phyloP scores from a whole-genome alignment of 2,329 filamentous ascomycete genomes.

The Xylariaceae sp. region DNA sequence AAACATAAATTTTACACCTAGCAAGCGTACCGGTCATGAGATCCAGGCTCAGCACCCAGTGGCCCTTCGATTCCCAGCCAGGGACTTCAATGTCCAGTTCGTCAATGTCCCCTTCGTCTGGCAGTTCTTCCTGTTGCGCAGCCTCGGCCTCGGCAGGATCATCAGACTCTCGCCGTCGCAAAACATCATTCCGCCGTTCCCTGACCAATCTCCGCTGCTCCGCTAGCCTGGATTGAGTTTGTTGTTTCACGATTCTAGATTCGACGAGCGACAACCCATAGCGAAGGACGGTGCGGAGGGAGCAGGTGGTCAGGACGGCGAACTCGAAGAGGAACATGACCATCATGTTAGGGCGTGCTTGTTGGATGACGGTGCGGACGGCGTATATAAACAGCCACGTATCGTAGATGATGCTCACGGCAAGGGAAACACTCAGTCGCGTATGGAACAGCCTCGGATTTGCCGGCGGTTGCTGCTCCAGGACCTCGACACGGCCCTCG shows the following conservation, averaged over 20 bases:
- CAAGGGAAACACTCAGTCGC: constrained; percentile 71
- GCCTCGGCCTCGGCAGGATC: constrained; percentile 44
- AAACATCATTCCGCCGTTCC: constrained; percentile 48
- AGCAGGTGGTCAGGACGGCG: constrained; percentile 75
- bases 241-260: constrained; percentile 65
- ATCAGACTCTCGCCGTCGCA: constrained; percentile 42
- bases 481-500: constrained; percentile 84
- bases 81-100: constrained; percentile 93
- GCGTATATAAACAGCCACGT: constrained; percentile 75
- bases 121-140: constrained; percentile 45
- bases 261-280: constrained; percentile 78
- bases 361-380: constrained; percentile 73
- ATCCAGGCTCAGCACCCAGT: constrained; percentile 85
- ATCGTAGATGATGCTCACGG: constrained; percentile 76
- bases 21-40: constrained; percentile 63
- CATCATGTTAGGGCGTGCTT: constrained; percentile 97
- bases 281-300: constrained; percentile 69
- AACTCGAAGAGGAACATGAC: constrained; percentile 99
- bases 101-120: constrained; percentile 70
- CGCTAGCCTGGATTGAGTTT: constrained; percentile 64
- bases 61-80: constrained; percentile 93
- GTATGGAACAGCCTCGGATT: constrained; percentile 86
- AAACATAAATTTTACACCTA: not conserved
- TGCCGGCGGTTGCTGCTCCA: constrained; percentile 90
- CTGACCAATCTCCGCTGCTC: constrained; percentile 64